A percentile compares a stretch with the other conserved stretches of the same genome.
Conservation (phyloP, 176 grass and related monocot genomes). For the Saccharum officinarum region DNA sequence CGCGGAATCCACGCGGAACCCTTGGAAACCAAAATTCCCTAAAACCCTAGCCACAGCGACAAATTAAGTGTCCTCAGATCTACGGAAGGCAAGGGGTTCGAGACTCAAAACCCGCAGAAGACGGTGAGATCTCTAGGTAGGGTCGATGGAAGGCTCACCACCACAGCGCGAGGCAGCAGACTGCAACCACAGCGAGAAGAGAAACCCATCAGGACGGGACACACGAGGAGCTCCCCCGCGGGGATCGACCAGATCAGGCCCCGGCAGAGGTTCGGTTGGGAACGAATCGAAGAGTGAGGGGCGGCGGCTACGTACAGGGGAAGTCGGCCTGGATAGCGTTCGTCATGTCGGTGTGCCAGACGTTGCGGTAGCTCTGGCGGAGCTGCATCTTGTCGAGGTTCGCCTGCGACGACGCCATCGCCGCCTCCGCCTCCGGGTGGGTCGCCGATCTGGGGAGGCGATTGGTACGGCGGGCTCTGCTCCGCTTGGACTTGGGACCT, state of each 20-base stretch:
- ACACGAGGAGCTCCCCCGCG: neutral
- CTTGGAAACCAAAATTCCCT: neutral
- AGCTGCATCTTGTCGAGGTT: constrained; percentile 87
- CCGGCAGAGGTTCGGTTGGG: neutral
- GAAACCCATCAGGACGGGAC: neutral
- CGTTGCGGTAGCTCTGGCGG: constrained; percentile 90
- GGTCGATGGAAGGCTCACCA: constrained; percentile 60
- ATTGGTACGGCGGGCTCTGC: neutral
- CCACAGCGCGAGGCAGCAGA: constrained; percentile 85
- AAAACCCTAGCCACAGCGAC: neutral
- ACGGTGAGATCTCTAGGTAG: neutral
- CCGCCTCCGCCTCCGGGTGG: neutral
- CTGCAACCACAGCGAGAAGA: constrained; percentile 45
- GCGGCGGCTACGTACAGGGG: constrained; percentile 65
- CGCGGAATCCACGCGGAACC: neutral
- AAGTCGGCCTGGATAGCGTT: constrained; percentile 73
- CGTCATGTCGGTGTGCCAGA: constrained; percentile 88
- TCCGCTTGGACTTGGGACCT: neutral
- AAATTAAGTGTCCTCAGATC: constrained; percentile 6
- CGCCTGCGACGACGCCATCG: constrained; percentile 72
- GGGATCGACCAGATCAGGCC: neutral
- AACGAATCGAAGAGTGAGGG: neutral
- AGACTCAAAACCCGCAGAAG: neutral
- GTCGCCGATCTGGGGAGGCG: constrained; percentile 30
- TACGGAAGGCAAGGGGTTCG: neutral